phyloP scores from a whole-genome alignment of 768 basidiomycete species.

The Phallus indusiatus region DNA sequence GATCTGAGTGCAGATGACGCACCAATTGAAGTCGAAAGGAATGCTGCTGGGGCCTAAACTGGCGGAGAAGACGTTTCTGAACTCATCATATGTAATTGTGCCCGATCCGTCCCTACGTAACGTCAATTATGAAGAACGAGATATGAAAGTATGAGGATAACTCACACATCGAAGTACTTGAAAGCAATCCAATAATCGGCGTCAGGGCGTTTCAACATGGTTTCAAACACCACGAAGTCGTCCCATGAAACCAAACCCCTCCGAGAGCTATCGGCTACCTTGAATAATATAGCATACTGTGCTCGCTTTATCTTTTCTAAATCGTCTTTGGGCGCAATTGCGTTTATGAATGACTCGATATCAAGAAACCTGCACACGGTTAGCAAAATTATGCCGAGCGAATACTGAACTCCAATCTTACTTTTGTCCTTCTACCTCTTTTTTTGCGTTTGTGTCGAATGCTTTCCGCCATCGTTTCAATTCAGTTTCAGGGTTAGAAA shows the following conservation, averaged over 20 bases:
- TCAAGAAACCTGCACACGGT: conserved; percentile 62
- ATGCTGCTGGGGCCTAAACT: conserved; percentile 72
- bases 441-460: conserved; percentile 78
- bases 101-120: conserved; percentile 75
- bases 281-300: conserved; percentile 86
- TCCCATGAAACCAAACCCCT: conserved; percentile 84
- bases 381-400: conserved; percentile 10
- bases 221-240: conserved; percentile 94
- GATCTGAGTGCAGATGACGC: conserved; percentile 7
- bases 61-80: conserved; percentile 83
- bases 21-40: conserved; percentile 95
- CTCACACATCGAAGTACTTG: conserved; percentile 91
- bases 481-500: conserved; percentile 72
- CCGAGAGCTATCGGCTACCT: conserved; percentile 72
- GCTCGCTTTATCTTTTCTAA: conserved; percentile 76
- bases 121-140: conserved; percentile 2
- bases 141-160: conserved; percentile 12
- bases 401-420: conserved; percentile 31
- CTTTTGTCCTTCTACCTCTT: conserved; percentile 69
- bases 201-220: conserved; percentile 84
- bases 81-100: conserved; percentile 86
- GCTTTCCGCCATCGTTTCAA: conserved; percentile 80
- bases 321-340: conserved; percentile 84
- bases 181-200: conserved; percentile 97
- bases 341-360: conserved; percentile 84